Conservation (phyloP, 371 early-diverging fungal species). For the Gilbertella persicaria region DNA sequence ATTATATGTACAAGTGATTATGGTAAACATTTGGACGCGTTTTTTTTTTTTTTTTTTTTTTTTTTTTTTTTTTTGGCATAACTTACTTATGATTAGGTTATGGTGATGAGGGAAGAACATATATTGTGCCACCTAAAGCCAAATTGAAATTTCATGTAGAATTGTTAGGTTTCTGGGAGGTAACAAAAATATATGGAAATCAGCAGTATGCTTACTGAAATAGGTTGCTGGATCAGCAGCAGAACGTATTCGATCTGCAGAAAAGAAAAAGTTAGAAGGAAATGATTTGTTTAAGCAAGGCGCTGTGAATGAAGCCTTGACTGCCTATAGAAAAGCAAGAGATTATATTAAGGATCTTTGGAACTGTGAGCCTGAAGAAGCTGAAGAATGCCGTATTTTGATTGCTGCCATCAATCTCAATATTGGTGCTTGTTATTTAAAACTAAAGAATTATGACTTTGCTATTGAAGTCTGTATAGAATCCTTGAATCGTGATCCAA, state of each 20-base stretch:
- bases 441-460: slow-evolving; percentile 35
- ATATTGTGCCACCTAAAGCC: slow-evolving; percentile 56
- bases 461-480: slow-evolving; percentile 48
- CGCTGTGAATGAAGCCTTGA: slow-evolving; percentile 28
- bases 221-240: slow-evolving; percentile 26
- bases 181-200: slow-evolving; percentile 18
- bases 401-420: slow-evolving; percentile 40
- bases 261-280: slow-evolving; percentile 56
- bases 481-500: slow-evolving; percentile 54
- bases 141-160: slow-evolving; percentile 59
- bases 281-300: slow-evolving; percentile 51
- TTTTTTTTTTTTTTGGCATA: neutral
- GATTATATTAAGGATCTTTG: slow-evolving; percentile 41
- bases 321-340: slow-evolving; percentile 37
- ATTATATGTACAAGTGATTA: slow-evolving; percentile 56
- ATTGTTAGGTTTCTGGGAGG: slow-evolving; percentile 53
- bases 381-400: slow-evolving; percentile 26
- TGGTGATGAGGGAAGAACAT: slow-evolving; percentile 53
- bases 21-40: slow-evolving; percentile 41
- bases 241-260: slow-evolving; percentile 37
- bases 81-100: slow-evolving; percentile 42
- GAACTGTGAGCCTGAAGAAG: slow-evolving; percentile 43
- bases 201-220: too few species aligned
- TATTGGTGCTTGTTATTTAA: slow-evolving; percentile 44
- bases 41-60: neutral